Base-by-base conservation (phyloP, 768 basidiomycete species). In the Gelatoporia subvermispora region DNA sequence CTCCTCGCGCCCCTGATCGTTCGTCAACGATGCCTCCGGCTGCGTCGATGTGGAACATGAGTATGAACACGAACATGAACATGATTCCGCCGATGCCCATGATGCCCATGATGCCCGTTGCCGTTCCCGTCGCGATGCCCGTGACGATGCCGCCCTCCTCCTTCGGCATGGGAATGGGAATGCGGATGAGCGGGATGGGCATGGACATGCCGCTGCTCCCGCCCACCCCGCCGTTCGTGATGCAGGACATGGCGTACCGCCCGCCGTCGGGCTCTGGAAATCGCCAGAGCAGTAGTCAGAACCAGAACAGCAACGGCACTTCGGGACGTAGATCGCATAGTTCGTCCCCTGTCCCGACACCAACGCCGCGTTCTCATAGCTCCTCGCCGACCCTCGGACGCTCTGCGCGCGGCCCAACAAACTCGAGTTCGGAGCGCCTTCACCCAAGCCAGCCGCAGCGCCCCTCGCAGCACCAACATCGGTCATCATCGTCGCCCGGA, bases 211-310 rank as follows among this genome's bases (percentile, higher is more conserved):
- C 85, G 7, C 68, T 88, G 9, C 72, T 88, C 24, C 86, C 86
- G 9, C 86, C 86, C 4, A 73, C 80, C 1, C 77, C 86, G 20
- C 84, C 86, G 11, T 88, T 88, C 65, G 86, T 87, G 82, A 74
- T 84, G 68, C 78, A 79, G 47, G 74, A 79, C 49, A 79, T 62
- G 24, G 68, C 70, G 15, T 42, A 73, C 48, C 72, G 78, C 24
- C 71, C 74, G 20, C 66, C 63, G 18, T 61, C 64, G 42, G 54
- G 28, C 28, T 7, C 28, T 31, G 28, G 53, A 34, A 56, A 51
- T 28, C 31, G 47, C 24, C 52, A 54, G 34, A 52, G 44, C 43
- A 43, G 45, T 39, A 34, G 46, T 24, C 46, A 34, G 23, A 25
- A 41, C 40, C 24, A 25, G 18, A 21, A 20, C 18, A 21, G 24